Conservation (phyloP, 805 yeast genomes). For the Wickerhamomyces silvicola region DNA sequence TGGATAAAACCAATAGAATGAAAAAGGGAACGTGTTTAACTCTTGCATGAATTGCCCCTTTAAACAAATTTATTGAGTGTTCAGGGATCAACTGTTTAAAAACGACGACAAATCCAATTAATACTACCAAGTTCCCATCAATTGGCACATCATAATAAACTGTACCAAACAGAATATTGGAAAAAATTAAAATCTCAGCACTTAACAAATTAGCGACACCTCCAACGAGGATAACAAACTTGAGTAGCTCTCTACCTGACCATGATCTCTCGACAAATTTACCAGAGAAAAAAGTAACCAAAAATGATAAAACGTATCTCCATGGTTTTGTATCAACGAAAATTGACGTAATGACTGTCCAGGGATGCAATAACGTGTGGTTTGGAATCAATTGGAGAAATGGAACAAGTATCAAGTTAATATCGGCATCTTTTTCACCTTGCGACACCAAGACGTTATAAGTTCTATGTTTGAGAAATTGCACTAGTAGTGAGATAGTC, state of each 20-base stretch:
- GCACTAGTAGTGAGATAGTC: constrained; percentile 34
- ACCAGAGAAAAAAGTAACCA: constrained; percentile 51
- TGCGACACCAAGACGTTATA: constrained; percentile 21
- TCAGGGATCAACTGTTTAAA: constrained; percentile 63
- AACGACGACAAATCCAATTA: constrained; percentile 54
- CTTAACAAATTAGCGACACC: constrained; percentile 44
- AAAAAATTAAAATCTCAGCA: constrained; percentile 18
- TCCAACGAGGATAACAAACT: constrained; percentile 43
- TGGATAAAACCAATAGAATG: constrained; percentile 22
- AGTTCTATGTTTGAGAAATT: constrained; percentile 33
- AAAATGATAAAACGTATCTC: constrained; percentile 39
- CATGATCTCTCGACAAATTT: constrained; percentile 60
- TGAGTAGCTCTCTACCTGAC: constrained; percentile 48
- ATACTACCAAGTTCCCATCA: constrained; percentile 48
- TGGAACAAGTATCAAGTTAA: constrained; percentile 45
- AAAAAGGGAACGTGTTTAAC: constrained; percentile 59
- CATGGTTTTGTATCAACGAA: constrained; percentile 52
- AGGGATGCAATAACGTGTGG: constrained; percentile 48
- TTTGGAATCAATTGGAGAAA: constrained; percentile 59
- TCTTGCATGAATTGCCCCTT: constrained; percentile 43
- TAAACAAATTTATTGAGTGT: constrained; percentile 44
- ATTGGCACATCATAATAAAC: constrained; percentile 34
- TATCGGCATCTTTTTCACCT: constrained; percentile 22
- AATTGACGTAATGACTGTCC: constrained; percentile 59
- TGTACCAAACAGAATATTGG: constrained; percentile 20